These are phyloP conservation scores for Polygonum aviculare DNA, from an alignment of 148 eudicot species.

Conservation along the genomic window DNA sequence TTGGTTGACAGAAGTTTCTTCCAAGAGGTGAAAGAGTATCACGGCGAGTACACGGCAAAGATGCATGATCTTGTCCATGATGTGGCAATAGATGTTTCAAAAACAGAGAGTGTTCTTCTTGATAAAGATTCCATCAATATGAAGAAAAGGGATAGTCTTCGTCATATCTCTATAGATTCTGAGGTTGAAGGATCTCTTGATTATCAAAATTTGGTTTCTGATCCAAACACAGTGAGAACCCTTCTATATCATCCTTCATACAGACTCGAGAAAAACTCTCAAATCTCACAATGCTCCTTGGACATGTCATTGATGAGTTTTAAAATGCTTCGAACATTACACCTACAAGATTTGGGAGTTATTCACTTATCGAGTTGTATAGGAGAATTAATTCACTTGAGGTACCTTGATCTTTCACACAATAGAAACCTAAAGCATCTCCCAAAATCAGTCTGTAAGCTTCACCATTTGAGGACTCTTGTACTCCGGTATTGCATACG, in stretches of 20 bases:
- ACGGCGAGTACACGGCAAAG: neutral
- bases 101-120: neutral
- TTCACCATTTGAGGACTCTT: neutral
- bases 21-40: neutral
- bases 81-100: neutral
- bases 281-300: neutral
- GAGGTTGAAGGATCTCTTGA: neutral
- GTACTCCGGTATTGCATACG: neutral
- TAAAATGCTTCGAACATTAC: neutral
- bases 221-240: neutral
- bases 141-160: neutral
- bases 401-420: neutral
- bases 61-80: neutral
- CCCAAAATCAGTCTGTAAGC: neutral
- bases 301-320: neutral
- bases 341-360: neutral
- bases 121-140: neutral
- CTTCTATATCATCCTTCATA: neutral
- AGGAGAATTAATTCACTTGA: neutral
- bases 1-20: neutral
- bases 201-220: neutral
- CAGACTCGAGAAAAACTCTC: neutral
- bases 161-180: neutral
- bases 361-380: neutral
- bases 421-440: neutral